Base-by-base conservation (phyloP, 331 rosid species). In the Spiraea crenata region DNA sequence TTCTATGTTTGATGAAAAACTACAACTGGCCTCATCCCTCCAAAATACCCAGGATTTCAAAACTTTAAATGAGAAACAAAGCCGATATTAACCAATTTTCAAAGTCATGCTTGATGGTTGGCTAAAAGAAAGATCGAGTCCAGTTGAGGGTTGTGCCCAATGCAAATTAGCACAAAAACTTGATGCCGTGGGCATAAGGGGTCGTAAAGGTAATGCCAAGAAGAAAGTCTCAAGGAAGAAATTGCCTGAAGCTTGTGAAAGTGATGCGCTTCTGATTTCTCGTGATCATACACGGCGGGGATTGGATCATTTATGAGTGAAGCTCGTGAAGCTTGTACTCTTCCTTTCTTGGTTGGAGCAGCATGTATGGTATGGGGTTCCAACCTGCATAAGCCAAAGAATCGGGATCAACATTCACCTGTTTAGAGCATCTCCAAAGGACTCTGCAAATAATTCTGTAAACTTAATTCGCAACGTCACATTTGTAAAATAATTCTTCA, bases 361-460 rank as follows among this genome's bases (percentile, higher is more conserved):
- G 73, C 99, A 9, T 0, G 91, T 91, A 44, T 95, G 97, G 39
- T 95, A 91, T 20, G 98, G 98, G 44, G 89, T 95, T 41, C 99
- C 96, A 6, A 95, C 99, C 3, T 85, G 89, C 79, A 89, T 95
- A 73, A 77, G 84, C 78, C 86, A 84, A 69, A 87, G 72, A 63
- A 77, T 25, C 2, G 31, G 31, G 31, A 25, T 25, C 31, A 25
- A 25, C 31, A 25, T 25, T 25, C 31, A 25, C 31, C 2, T 25
- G 31, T 25, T 25, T 25, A 25, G 31, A 25, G 31, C 31, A 25
- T 25, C 31, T 25, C 31, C 31, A 25, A 25, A 25, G 31, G 31
- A 25, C 31, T 25, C 31, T 25, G 2, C 2, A 0, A 25, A 25
- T 25, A 2, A 25, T 2, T 25, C 31, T 25, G 2, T 25, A 25